A percentile compares a stretch with the other conserved stretches of the same genome.
Conservation (phyloP, 805 yeast species). For the Hanseniaspora valbyensis region DNA sequence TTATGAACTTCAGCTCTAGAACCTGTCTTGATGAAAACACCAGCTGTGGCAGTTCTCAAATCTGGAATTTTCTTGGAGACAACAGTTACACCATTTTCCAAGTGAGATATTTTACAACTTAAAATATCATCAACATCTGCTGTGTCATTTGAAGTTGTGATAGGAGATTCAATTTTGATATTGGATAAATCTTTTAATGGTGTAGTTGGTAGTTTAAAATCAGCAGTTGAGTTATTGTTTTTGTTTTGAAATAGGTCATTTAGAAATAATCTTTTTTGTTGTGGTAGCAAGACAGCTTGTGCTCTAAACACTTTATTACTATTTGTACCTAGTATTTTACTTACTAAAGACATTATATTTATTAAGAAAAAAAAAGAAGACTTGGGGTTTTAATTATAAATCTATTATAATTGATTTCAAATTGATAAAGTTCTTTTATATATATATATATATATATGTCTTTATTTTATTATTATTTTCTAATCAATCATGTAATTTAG, state of each 20-base stretch:
- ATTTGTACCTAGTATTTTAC: not conserved
- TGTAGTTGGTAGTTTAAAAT: not conserved
- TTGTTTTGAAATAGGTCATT: not conserved
- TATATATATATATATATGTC: too few species aligned
- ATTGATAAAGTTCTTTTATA: too few species aligned
- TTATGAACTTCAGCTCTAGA: constrained; percentile 84
- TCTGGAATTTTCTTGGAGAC: constrained; percentile 84
- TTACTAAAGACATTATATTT: not conserved
- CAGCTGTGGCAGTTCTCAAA: constrained; percentile 90
- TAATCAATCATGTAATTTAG: too few species aligned
- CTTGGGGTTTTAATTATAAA: too few species aligned
- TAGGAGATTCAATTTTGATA: constrained; percentile 9
- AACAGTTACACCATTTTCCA: constrained; percentile 87
- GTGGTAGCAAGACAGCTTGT: not conserved
- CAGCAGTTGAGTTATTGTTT: not conserved
- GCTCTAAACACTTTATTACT: not conserved
- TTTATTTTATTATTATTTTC: too few species aligned
- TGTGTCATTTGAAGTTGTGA: not conserved
- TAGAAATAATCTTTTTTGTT: not conserved
- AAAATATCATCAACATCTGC: not conserved
- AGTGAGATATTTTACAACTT: constrained; percentile 46
- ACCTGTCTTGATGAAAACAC: constrained; percentile 98
- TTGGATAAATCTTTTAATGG: constrained; percentile 1
- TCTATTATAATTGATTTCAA: too few species aligned
- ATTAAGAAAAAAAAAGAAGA: too few species aligned